Percentiles rank a stretch among this genome's conserved stretches.
Conservation (phyloP, 2,329 filamentous ascomycete species). For the Aurifilum marmelostoma region DNA sequence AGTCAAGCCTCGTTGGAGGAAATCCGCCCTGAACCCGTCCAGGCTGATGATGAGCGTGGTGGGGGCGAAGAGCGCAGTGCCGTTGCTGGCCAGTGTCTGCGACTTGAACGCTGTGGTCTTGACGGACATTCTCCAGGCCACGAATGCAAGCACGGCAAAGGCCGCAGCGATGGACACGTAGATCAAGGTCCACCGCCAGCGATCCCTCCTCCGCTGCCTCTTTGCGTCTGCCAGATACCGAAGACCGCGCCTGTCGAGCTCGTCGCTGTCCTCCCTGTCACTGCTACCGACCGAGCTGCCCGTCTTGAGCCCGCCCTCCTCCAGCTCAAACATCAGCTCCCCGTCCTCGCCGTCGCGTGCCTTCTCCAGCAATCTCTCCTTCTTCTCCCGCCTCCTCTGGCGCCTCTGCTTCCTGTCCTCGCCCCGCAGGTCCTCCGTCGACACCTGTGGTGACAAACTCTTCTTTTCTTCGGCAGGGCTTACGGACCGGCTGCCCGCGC, state of each 20-base stretch:
- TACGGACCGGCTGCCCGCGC: slow-evolving; percentile 42
- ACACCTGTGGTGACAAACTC: slow-evolving; percentile 37
- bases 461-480: slow-evolving; percentile 42
- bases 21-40: slow-evolving; percentile 95
- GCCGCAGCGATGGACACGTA: slow-evolving; percentile 55
- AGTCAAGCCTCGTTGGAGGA: slow-evolving; percentile 80
- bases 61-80: slow-evolving; percentile 84
- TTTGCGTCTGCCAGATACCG: slow-evolving; percentile 52
- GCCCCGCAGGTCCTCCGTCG: slow-evolving; percentile 51
- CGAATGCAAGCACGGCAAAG: slow-evolving; percentile 58
- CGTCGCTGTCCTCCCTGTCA: slow-evolving; percentile 62
- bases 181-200: slow-evolving; percentile 58
- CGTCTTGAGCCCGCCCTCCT: slow-evolving; percentile 74
- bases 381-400: slow-evolving; percentile 56
- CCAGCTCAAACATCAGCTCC: slow-evolving; percentile 87
- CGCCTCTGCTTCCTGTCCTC: slow-evolving; percentile 56
- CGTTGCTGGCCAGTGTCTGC: slow-evolving; percentile 66
- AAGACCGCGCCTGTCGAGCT: slow-evolving; percentile 58
- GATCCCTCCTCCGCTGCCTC: slow-evolving; percentile 54
- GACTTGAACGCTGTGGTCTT: slow-evolving; percentile 40
- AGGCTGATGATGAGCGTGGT: slow-evolving; percentile 94
- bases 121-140: slow-evolving; percentile 62
- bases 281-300: slow-evolving; percentile 67
- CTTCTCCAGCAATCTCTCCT: slow-evolving; percentile 54
- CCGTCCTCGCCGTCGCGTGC: slow-evolving; percentile 69